Percentiles rank a stretch among this genome's conserved stretches.
phyloP scores from a whole-genome alignment of 306 rosid genomes.

The Vigna angularis region DNA sequence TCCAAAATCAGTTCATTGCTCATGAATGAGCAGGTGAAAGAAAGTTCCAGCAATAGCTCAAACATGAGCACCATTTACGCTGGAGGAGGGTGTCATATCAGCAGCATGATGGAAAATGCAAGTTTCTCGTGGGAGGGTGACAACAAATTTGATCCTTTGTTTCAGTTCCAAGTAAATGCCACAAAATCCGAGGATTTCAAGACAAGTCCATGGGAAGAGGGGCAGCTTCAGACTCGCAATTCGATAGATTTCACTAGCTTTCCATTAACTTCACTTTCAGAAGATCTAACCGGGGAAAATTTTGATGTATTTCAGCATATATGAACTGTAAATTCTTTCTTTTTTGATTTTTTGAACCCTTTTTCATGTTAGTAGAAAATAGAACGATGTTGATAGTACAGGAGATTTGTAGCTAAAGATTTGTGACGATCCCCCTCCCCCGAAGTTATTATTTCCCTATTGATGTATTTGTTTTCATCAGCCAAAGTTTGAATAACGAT shows the following conservation, averaged over 20 bases:
- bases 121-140: conserved; percentile 72
- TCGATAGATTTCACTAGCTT: conserved; percentile 79
- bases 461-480: conserved; percentile 61
- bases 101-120: conserved; percentile 56
- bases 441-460: conserved; percentile 30
- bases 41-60: conserved; percentile 89
- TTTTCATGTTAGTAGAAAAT: conserved; percentile 46
- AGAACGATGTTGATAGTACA: conserved; percentile 80
- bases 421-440: conserved; percentile 49
- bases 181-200: conserved; percentile 75
- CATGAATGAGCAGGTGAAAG: conserved; percentile 69
- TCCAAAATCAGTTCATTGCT: conserved; percentile 63
- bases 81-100: conserved; percentile 57
- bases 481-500: conserved; percentile 58
- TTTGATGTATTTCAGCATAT: conserved; percentile 86
- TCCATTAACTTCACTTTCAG: conserved; percentile 83
- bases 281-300: conserved; percentile 71
- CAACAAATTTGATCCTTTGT: conserved; percentile 62
- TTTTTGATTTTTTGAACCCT: conserved; percentile 4
- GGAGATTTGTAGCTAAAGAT: conserved; percentile 60
- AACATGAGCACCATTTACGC: conserved; percentile 61
- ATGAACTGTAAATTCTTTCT: conserved; percentile 60
- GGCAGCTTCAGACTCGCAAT: conserved; percentile 56
- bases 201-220: conserved; percentile 65
- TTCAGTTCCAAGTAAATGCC: conserved; percentile 65